Evolutionary conservation across 192 early-diverging fungal species (phyloP).

Genomic region (Chytriomyces sp.): DNA sequence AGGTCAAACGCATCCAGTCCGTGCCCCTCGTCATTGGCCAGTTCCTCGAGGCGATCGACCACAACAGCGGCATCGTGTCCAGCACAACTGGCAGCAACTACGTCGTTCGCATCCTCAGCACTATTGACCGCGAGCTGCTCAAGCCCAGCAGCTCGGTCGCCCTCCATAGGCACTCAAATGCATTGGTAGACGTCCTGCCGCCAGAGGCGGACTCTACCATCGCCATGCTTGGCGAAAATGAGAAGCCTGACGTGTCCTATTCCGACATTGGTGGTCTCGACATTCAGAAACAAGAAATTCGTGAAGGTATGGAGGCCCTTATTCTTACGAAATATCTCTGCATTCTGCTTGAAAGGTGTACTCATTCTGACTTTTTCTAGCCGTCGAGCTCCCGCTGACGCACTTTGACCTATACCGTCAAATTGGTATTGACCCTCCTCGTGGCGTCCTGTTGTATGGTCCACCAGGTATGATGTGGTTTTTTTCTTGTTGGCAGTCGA

Average conservation of each 20-base stretch:
- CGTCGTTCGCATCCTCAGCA: constrained; percentile 92
- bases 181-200: constrained; percentile 94
- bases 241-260: constrained; percentile 87
- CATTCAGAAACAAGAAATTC: constrained; percentile 97
- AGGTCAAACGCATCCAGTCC: constrained; percentile 96
- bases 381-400: constrained; percentile 95
- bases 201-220: constrained; percentile 90
- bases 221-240: constrained; percentile 71
- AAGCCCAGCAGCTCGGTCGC: constrained; percentile 94
- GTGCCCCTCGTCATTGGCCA: constrained; percentile 97
- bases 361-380: constrained; percentile 23
- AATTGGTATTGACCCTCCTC: constrained; percentile 98
- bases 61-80: constrained; percentile 89
- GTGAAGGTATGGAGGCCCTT: constrained; percentile 19
- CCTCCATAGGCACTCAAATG: constrained; percentile 95
- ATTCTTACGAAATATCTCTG: neutral
- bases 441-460: constrained; percentile 96
- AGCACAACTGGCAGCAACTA: constrained; percentile 92
- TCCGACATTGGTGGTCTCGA: constrained; percentile 97
- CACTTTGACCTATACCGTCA: constrained; percentile 97
- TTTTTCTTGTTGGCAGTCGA: neutral
- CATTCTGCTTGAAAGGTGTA: constrained; percentile 17
- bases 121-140: constrained; percentile 95
- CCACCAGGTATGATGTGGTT: constrained; percentile 84
- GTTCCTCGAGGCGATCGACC: constrained; percentile 89